These are phyloP conservation scores for Coniella lustricola DNA, from an alignment of 2,329 filamentous ascomycete genomes.

Conservation along the genomic window DNA sequence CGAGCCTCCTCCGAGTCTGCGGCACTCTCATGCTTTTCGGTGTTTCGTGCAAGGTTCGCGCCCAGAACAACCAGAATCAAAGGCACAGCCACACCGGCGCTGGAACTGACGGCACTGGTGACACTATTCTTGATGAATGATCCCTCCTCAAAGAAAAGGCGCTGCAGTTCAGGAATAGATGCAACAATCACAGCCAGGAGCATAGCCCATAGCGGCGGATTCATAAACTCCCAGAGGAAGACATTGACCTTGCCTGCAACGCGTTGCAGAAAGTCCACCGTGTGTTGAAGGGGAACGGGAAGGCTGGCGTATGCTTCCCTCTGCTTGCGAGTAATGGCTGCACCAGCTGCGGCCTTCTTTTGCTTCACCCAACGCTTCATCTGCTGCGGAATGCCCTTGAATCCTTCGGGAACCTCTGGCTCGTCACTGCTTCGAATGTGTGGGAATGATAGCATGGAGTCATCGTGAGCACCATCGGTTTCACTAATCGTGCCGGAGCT, in stretches of 20 bases:
- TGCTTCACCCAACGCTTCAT: constrained; percentile 27
- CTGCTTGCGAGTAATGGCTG: constrained; percentile 15
- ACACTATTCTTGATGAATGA: constrained; percentile 91
- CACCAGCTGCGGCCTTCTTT: constrained; percentile 16
- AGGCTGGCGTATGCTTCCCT: constrained; percentile 29
- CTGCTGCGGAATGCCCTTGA: constrained; percentile 35
- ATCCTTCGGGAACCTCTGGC: constrained; percentile 32
- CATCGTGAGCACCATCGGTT: constrained; percentile 22
- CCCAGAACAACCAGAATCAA: constrained; percentile 92
- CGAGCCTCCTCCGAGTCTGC: constrained; percentile 58
- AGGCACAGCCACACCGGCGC: constrained; percentile 85
- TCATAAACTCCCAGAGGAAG: constrained; percentile 92
- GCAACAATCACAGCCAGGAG: constrained; percentile 83
- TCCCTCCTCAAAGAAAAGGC: constrained; percentile 78
- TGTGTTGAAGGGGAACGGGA: constrained; percentile 34
- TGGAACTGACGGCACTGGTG: constrained; percentile 78
- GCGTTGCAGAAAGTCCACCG: constrained; percentile 24
- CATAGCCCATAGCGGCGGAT: constrained; percentile 97
- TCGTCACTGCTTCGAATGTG: constrained; percentile 41
- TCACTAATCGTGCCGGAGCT: constrained; percentile 12
- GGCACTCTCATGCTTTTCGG: constrained; percentile 56
- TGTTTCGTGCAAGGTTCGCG: constrained; percentile 89
- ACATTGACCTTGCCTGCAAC: constrained; percentile 42
- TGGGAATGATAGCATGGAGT: constrained; percentile 58
- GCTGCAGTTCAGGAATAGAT: constrained; percentile 74